Conservation (phyloP, 495 filamentous ascomycete species). For the Talaromyces wortmannii region DNA sequence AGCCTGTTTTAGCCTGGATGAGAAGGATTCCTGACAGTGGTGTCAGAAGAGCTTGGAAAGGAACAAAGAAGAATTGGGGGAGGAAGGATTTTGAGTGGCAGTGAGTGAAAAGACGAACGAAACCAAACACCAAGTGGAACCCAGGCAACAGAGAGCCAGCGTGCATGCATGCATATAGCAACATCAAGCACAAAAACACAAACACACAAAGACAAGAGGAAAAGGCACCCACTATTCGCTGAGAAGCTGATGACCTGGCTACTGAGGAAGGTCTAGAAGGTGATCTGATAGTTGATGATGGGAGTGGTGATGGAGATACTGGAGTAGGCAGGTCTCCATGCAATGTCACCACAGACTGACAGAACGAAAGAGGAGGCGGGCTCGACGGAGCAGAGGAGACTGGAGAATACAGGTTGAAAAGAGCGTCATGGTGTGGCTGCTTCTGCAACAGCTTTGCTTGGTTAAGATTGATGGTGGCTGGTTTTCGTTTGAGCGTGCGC, state of each 20-base stretch:
- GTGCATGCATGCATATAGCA: background rate
- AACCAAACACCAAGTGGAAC: background rate
- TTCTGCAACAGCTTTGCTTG: background rate
- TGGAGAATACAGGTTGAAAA: constrained; percentile 10
- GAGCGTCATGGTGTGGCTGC: background rate
- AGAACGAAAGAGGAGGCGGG: constrained; percentile 36
- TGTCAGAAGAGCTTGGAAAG: background rate
- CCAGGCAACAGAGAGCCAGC: background rate
- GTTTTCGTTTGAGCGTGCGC: constrained; percentile 29
- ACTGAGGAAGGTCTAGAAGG: background rate
- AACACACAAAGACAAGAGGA: background rate
- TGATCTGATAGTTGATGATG: background rate
- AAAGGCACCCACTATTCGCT: constrained; percentile 1
- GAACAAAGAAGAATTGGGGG: background rate
- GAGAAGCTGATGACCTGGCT: background rate
- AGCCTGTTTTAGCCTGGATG: constrained; percentile 23
- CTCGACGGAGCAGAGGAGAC: constrained; percentile 29
- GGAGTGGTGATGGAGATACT: background rate
- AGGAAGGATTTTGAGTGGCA: background rate
- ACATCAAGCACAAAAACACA: background rate
- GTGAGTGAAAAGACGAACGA: background rate
- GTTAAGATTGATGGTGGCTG: constrained; percentile 18
- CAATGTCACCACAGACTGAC: constrained; percentile 18
- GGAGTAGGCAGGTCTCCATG: background rate
- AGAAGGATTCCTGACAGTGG: constrained; percentile 31